Evolutionary conservation across 768 basidiomycete species (phyloP).

Genomic region (Glaciozyma antarctica): DNA sequence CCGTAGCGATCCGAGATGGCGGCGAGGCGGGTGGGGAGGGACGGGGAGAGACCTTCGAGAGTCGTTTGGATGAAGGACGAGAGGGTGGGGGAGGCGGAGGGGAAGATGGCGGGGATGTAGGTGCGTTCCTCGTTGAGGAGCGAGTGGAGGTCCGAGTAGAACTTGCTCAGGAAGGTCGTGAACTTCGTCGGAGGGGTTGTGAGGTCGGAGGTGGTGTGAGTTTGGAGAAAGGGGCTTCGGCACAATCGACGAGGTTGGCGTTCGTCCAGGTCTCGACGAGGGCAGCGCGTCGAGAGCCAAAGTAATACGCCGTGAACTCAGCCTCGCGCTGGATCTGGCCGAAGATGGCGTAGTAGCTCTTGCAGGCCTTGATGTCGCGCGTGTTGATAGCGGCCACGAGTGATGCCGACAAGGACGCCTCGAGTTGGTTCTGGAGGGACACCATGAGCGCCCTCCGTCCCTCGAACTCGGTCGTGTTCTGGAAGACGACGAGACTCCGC

Average conservation of each 20-base stretch:
- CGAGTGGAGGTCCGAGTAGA: constrained; percentile 59
- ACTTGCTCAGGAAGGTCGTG: constrained; percentile 59
- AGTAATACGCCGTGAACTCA: constrained; percentile 91
- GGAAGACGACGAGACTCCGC: constrained; percentile 81
- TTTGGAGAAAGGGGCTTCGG: constrained; percentile 7
- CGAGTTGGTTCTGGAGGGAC: constrained; percentile 88
- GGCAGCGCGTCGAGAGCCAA: constrained; percentile 62
- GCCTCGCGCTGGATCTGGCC: constrained; percentile 79
- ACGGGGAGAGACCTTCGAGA: constrained; percentile 67
- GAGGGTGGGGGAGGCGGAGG: constrained; percentile 65
- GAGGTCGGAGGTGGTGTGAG: constrained; percentile 36
- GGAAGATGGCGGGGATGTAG: constrained; percentile 67
- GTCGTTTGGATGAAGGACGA: constrained; percentile 74
- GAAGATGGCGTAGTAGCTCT: constrained; percentile 75
- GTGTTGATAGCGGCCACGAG: constrained; percentile 76
- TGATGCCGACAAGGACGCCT: constrained; percentile 81
- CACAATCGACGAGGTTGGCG: constrained; percentile 44
- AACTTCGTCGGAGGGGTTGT: constrained; percentile 41
- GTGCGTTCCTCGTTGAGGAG: constrained; percentile 49
- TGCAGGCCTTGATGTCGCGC: constrained; percentile 63
- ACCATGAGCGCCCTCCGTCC: constrained; percentile 73
- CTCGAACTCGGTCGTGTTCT: constrained; percentile 86
- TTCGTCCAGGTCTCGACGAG: constrained; percentile 63
- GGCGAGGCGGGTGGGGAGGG: constrained; percentile 67
- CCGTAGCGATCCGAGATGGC: constrained; percentile 59